phyloP scores from a whole-genome alignment of 2,329 filamentous ascomycete species.

The Aspergillus nomiae region DNA sequence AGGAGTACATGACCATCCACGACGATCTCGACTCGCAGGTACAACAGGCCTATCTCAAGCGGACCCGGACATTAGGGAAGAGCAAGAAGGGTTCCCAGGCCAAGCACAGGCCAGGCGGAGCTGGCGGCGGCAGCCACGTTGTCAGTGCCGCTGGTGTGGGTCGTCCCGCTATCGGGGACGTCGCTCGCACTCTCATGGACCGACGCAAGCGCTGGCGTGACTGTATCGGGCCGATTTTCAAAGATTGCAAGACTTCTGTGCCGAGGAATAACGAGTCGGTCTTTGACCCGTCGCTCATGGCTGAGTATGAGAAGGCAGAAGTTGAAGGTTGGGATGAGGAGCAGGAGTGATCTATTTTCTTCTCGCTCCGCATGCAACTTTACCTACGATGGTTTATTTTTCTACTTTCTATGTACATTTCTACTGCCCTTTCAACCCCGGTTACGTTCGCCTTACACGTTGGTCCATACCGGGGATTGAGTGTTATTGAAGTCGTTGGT shows the following conservation, averaged over 20 bases:
- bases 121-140: slow-evolving; percentile 68
- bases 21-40: slow-evolving; percentile 96
- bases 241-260: slow-evolving; percentile 76
- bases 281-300: slow-evolving; percentile 74
- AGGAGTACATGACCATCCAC: slow-evolving; percentile 95
- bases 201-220: slow-evolving; percentile 85
- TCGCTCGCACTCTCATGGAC: slow-evolving; percentile 91
- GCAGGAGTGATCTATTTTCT: slow-evolving; percentile 55
- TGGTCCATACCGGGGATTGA: not conserved
- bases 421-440: not conserved
- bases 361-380: not conserved
- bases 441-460: not conserved
- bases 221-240: slow-evolving; percentile 86
- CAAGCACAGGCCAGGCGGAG: slow-evolving; percentile 61
- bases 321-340: slow-evolving; percentile 81
- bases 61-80: slow-evolving; percentile 91
- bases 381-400: slow-evolving; percentile 1
- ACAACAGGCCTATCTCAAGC: slow-evolving; percentile 92
- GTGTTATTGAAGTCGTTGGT: not conserved
- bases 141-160: slow-evolving; percentile 44
- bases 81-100: slow-evolving; percentile 81
- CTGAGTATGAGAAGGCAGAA: slow-evolving; percentile 71
- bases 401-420: slow-evolving; percentile 3
- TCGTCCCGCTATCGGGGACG: slow-evolving; percentile 76
- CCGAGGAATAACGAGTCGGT: slow-evolving; percentile 70